Evolutionary conservation across 1,139 yeast species (phyloP).

Genomic region (Kodamaea sp.): DNA sequence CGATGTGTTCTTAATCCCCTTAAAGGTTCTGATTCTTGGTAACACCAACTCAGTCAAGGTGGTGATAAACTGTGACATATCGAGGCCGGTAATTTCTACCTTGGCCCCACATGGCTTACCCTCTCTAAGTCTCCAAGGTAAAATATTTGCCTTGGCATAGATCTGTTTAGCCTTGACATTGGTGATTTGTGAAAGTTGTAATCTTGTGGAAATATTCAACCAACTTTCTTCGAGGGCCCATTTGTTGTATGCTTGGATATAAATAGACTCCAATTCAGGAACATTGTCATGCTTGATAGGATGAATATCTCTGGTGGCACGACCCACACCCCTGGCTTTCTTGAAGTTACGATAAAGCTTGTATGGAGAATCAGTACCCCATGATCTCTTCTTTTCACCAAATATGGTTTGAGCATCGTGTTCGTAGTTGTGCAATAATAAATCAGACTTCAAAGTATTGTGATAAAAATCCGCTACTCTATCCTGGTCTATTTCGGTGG

Average conservation of each 20-base stretch:
- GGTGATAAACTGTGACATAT: conserved; percentile 80
- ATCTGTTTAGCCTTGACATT: conserved; percentile 79
- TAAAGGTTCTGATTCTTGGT: conserved; percentile 88
- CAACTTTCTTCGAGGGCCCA: conserved; percentile 74
- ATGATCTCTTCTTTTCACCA: conserved; percentile 76
- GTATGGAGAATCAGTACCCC: conserved; percentile 91
- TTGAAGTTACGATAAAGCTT: conserved; percentile 75
- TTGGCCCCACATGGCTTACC: conserved; percentile 95
- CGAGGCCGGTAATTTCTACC: conserved; percentile 73
- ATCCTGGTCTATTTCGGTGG: conserved; percentile 72
- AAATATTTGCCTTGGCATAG: conserved; percentile 76
- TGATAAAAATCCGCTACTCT: conserved; percentile 77
- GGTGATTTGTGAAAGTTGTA: conserved; percentile 90
- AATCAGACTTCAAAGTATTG: conserved; percentile 72
- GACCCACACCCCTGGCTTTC: conserved; percentile 65
- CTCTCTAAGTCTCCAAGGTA: conserved; percentile 83
- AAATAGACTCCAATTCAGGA: conserved; percentile 67
- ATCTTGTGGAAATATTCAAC: conserved; percentile 73
- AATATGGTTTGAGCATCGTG: conserved; percentile 56
- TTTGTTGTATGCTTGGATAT: conserved; percentile 74
- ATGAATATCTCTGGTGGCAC: conserved; percentile 71
- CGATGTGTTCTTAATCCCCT: conserved; percentile 70
- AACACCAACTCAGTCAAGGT: conserved; percentile 90
- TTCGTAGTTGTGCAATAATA: conserved; percentile 72
- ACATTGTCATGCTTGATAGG: conserved; percentile 67